phyloP scores from a whole-genome alignment of 352 stramenopile genomes.

The Pythium myriotylum region DNA sequence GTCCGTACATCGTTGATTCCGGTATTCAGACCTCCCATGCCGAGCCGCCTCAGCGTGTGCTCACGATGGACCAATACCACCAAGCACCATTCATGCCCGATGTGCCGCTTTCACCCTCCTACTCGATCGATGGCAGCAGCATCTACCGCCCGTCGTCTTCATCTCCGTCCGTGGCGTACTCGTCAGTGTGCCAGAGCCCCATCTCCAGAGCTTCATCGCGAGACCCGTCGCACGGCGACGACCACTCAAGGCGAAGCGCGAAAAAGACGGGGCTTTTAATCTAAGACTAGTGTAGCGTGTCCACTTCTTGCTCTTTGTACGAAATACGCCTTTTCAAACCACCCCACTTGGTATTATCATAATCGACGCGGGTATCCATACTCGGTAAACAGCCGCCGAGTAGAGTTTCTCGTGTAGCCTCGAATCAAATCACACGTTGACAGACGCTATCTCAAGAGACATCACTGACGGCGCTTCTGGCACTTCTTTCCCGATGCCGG shows the following conservation, averaged over 20 bases:
- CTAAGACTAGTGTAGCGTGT: constrained; percentile 19
- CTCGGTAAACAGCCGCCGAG: too few species aligned
- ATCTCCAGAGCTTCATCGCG: constrained; percentile 29
- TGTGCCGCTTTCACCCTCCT: constrained; percentile 48
- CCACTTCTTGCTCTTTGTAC: not conserved
- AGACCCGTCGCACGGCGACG: constrained; percentile 2
- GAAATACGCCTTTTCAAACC: too few species aligned
- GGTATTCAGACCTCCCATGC: not conserved
- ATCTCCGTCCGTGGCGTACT: constrained; percentile 63
- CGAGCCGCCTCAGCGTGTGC: constrained; percentile 8
- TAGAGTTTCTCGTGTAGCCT: too few species aligned
- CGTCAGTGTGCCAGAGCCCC: constrained; percentile 64
- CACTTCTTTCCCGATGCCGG: too few species aligned
- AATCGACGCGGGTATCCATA: too few species aligned
- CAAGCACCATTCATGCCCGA: constrained; percentile 43
- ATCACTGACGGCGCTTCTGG: too few species aligned
- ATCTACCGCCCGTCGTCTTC: constrained; percentile 41
- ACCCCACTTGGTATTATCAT: too few species aligned
- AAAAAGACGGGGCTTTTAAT: constrained; percentile 65
- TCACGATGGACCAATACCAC: constrained; percentile 25
- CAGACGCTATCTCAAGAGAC: too few species aligned
- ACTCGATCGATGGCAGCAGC: constrained; percentile 41
- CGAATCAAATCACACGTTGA: too few species aligned
- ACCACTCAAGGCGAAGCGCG: constrained; percentile 18
- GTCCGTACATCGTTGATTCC: constrained; percentile 1